Evolutionary conservation across 2,329 filamentous ascomycete genomes (phyloP).

Genomic region (Botrytis hyacinthi): DNA sequence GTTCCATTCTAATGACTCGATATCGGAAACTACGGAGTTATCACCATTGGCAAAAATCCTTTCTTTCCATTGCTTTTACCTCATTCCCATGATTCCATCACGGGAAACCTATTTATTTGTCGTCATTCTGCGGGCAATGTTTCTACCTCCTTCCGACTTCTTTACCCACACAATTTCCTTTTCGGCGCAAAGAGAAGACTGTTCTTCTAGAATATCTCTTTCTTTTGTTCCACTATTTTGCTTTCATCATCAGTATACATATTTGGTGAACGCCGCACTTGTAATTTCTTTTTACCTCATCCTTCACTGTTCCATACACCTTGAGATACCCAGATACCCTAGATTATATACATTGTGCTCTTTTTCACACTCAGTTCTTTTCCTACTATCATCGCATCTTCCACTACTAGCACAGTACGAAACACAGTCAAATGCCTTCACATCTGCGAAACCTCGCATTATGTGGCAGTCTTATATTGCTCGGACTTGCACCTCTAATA

Average conservation of each 20-base stretch:
- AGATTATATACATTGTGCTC: background rate
- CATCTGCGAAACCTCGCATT: background rate
- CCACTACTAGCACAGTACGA: background rate
- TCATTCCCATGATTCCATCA: background rate
- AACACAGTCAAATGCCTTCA: conserved; percentile 16
- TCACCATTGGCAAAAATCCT: background rate
- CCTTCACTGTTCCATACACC: background rate
- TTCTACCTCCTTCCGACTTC: background rate
- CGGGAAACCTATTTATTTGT: conserved; percentile 2
- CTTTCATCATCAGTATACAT: conserved; percentile 15
- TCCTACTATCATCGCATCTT: background rate
- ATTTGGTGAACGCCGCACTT: conserved; percentile 4
- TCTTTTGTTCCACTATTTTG: conserved; percentile 16
- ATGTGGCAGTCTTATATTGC: conserved; percentile 20
- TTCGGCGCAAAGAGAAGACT: conserved; percentile 5
- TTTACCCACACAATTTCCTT: background rate
- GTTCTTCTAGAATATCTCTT: conserved; percentile 8
- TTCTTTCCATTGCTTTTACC: background rate
- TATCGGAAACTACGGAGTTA: background rate
- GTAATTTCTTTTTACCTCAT: background rate
- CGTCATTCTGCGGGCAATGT: background rate
- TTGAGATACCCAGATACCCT: background rate
- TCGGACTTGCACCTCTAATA: conserved; percentile 18
- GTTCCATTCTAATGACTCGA: background rate
- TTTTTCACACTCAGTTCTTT: background rate